Conservation (phyloP, 495 filamentous ascomycete genomes). For the Penicillium paxilli region DNA sequence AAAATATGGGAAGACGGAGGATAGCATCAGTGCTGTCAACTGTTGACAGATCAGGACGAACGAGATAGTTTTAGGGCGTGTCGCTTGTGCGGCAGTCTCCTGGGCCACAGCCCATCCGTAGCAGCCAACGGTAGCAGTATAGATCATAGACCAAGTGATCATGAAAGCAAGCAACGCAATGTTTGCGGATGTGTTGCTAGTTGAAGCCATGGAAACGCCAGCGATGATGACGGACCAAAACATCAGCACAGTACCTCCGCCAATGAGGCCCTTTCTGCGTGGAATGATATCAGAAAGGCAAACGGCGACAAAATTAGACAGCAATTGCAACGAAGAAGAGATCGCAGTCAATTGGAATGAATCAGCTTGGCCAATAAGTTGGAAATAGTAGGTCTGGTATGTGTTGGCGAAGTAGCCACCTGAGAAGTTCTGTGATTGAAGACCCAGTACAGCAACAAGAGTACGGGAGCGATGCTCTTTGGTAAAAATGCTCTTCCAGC, state of each 20-base stretch:
- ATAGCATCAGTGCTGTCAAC: slow-evolving; percentile 55
- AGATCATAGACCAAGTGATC: slow-evolving; percentile 55
- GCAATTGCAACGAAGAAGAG: slow-evolving; percentile 9
- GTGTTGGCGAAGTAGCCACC: slow-evolving; percentile 16
- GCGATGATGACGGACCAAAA: slow-evolving; percentile 17
- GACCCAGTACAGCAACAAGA: slow-evolving; percentile 13
- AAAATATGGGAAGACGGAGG: slow-evolving; percentile 61
- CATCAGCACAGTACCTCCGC: slow-evolving; percentile 13
- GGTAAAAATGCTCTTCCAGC: slow-evolving; percentile 16
- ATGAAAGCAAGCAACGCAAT: slow-evolving; percentile 36
- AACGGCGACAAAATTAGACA: slow-evolving; percentile 9
- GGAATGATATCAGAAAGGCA: slow-evolving; percentile 14
- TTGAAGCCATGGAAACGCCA: slow-evolving; percentile 12
- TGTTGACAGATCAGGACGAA: slow-evolving; percentile 14
- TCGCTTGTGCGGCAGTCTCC: slow-evolving; percentile 55
- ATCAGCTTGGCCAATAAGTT: slow-evolving; percentile 12
- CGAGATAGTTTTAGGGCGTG: slow-evolving; percentile 11
- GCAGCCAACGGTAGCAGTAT: slow-evolving; percentile 53
- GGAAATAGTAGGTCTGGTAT: slow-evolving; percentile 16
- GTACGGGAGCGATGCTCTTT: slow-evolving; percentile 15
- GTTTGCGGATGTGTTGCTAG: slow-evolving; percentile 7
- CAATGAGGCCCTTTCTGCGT: slow-evolving; percentile 12
- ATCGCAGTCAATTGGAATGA: slow-evolving; percentile 16
- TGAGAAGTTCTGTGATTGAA: slow-evolving; percentile 13
- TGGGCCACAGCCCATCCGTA: slow-evolving; percentile 62